phyloP scores from a whole-genome alignment of 2,329 filamentous ascomycete genomes.

The Diplodia scrobiculata region DNA sequence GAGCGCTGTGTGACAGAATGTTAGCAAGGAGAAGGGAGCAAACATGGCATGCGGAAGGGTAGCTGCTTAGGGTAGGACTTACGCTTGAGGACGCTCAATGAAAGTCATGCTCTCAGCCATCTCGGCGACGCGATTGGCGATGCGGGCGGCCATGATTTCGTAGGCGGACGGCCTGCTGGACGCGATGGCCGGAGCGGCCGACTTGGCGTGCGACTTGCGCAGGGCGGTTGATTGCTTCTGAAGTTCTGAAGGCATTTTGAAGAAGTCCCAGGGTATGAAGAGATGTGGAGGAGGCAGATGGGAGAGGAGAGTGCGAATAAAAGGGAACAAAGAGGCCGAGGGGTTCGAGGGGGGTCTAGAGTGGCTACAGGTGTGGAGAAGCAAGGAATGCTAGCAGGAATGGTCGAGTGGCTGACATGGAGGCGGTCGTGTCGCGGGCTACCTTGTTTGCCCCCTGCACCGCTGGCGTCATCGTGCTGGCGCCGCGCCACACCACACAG shows the following conservation, averaged over 20 bases:
- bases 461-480: conserved; percentile 25
- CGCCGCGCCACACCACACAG: conserved; percentile 21
- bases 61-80: neutral
- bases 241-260: conserved; percentile 36
- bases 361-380: conserved; percentile 13
- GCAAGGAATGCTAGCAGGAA: conserved; percentile 1
- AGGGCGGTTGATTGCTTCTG: conserved; percentile 37
- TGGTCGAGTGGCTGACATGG: conserved; percentile 3
- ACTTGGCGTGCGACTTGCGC: conserved; percentile 27
- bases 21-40: neutral
- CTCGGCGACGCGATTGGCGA: conserved; percentile 55
- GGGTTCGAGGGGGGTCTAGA: neutral
- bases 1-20: neutral
- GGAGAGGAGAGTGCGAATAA: neutral
- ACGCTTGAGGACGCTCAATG: conserved; percentile 44
- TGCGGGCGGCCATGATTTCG: conserved; percentile 55
- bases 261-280: conserved; percentile 33
- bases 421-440: conserved; percentile 2
- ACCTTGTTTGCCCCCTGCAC: conserved; percentile 25
- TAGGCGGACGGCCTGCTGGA: conserved; percentile 47
- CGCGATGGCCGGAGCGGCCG: conserved; percentile 19
- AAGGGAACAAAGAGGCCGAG: neutral
- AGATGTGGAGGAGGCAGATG: neutral
- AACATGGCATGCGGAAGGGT: neutral
- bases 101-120: conserved; percentile 58